These are phyloP conservation scores for Stevia rebaudiana DNA, from an alignment of 140 eudicot genomes.

Conservation along the genomic window DNA sequence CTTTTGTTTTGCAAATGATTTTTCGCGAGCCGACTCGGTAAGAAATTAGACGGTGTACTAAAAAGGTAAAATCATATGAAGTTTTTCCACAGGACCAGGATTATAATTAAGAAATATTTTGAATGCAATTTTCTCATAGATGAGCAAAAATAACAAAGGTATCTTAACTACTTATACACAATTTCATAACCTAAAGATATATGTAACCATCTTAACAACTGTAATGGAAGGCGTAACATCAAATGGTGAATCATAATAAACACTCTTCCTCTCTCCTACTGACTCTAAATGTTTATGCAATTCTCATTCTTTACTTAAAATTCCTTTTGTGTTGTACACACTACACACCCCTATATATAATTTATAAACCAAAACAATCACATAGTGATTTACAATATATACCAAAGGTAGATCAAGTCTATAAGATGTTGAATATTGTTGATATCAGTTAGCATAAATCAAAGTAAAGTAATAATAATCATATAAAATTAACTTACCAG, in stretches of 20 bases:
- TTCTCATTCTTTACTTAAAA: no score
- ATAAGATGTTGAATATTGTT: background rate
- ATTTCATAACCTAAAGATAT: background rate
- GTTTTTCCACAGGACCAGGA: background rate
- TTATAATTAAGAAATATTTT: background rate
- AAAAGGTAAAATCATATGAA: background rate
- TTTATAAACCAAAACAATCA: background rate
- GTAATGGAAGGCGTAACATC: background rate
- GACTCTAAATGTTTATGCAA: no score
- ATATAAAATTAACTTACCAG: conserved; percentile 40
- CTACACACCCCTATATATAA: background rate
- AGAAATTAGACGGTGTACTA: background rate
- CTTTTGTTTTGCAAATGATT: background rate
- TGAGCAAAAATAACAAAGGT: background rate
- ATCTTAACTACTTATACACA: background rate
- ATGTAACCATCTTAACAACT: background rate
- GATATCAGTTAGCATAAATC: background rate
- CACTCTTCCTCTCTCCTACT: no score
- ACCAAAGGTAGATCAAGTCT: background rate
- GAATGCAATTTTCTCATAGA: background rate
- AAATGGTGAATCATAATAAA: background rate
- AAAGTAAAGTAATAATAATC: conserved; percentile 3
- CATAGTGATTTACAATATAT: background rate
- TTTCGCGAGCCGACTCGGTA: background rate
- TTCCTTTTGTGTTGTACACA: no score